phyloP scores from a whole-genome alignment of 352 stramenopile species.

The Pythium insidiosum region DNA sequence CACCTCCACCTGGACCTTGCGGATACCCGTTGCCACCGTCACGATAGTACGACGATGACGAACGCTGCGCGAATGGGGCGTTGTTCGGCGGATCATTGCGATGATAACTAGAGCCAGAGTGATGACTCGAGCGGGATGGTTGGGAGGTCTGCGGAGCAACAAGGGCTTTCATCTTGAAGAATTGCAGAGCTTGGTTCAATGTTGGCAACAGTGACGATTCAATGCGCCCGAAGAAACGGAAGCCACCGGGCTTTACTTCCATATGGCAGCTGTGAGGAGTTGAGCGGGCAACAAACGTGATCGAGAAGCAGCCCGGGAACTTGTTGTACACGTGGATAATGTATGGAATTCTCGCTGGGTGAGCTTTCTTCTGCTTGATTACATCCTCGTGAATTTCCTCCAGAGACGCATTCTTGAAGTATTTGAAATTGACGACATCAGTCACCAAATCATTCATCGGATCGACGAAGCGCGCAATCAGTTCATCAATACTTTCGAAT shows the following conservation, averaged over 20 bases:
- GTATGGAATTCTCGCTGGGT: conserved; percentile 78
- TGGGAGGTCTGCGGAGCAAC: conserved; percentile 33
- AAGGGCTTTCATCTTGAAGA: conserved; percentile 88
- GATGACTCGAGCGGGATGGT: conserved; percentile 19
- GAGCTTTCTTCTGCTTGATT: conserved; percentile 86
- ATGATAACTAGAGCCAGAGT: too few relatives aligned
- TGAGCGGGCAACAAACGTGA: conserved; percentile 81
- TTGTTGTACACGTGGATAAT: conserved; percentile 80
- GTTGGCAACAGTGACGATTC: conserved; percentile 80
- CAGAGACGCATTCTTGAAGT: conserved; percentile 60
- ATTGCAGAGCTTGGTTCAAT: conserved; percentile 72
- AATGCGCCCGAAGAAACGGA: conserved; percentile 83
- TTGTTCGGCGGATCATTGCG: conserved; percentile 28
- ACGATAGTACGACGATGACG: conserved; percentile 18
- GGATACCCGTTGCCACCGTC: conserved; percentile 18
- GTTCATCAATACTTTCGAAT: conserved; percentile 85
- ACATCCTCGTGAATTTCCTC: conserved; percentile 81
- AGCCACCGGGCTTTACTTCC: conserved; percentile 79
- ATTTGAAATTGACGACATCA: conserved; percentile 83
- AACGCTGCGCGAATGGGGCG: conserved; percentile 55
- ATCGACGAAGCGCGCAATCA: conserved; percentile 83
- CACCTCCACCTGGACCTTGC: conserved; percentile 18
- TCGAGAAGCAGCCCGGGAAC: conserved; percentile 85
- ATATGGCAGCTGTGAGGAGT: conserved; percentile 83
- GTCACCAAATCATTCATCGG: conserved; percentile 86